Percentiles rank a stretch among this genome's conserved stretches.
These are phyloP conservation scores for Orychophragmus violaceus DNA, from an alignment of 345 rosid genomes.

Conservation along the genomic window DNA sequence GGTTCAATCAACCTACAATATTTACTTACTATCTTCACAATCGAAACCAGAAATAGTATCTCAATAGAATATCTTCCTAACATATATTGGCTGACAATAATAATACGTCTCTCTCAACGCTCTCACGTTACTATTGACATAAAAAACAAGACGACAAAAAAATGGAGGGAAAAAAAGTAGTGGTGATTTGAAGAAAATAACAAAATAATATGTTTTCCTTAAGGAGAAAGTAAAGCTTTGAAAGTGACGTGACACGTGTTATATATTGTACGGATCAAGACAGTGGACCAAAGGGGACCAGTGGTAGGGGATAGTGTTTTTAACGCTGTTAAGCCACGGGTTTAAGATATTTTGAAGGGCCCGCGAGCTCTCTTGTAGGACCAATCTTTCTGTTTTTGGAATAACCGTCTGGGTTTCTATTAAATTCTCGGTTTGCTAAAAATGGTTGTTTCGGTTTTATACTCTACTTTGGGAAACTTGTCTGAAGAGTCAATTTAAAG, in stretches of 20 bases:
- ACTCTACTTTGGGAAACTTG: not conserved
- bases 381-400: not conserved
- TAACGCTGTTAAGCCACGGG: not conserved
- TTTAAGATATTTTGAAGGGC: not conserved
- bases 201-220: not conserved
- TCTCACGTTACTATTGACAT: not conserved
- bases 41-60: not conserved
- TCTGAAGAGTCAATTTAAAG: not conserved
- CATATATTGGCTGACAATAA: not conserved
- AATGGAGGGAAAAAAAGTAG: not conserved
- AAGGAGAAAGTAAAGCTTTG: not conserved
- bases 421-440: not conserved
- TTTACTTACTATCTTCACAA: not conserved
- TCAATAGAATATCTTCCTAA: not conserved
- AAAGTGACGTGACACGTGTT: not conserved
- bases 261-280: not conserved
- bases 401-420: not conserved
- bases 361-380: not conserved
- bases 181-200: not conserved
- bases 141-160: not conserved
- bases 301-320: not conserved
- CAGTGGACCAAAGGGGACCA: not conserved
- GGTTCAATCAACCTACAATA: too few relatives aligned
- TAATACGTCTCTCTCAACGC: not conserved
- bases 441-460: not conserved